A percentile compares a stretch with the other conserved stretches of the same genome.
These are phyloP conservation scores for Helicosporidium sp. DNA, from an alignment of 139 green algal species.

Conservation along the genomic window DNA sequence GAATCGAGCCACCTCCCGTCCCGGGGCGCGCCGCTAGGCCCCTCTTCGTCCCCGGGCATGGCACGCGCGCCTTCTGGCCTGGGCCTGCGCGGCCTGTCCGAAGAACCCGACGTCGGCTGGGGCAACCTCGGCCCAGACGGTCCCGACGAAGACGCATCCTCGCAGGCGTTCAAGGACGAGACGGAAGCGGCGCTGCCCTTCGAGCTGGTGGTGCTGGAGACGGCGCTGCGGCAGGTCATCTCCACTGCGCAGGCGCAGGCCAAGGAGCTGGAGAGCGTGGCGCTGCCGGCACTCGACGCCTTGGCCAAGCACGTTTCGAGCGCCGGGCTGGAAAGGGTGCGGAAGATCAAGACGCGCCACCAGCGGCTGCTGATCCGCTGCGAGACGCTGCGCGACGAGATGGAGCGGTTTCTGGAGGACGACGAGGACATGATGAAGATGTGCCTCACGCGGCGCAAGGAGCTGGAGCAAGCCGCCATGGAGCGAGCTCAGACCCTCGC, in stretches of 20 bases:
- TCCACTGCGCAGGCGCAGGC: slow-evolving; percentile 17
- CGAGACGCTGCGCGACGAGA: slow-evolving; percentile 35
- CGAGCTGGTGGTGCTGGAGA: slow-evolving; percentile 50
- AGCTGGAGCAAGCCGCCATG: slow-evolving; percentile 13
- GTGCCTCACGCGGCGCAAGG: slow-evolving; percentile 41
- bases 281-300: slow-evolving; percentile 47
- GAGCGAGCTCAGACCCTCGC: slow-evolving; percentile 4
- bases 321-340: slow-evolving; percentile 49
- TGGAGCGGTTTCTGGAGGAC: slow-evolving; percentile 57
- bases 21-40: no score
- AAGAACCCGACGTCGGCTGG: no score
- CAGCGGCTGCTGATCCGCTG: slow-evolving; percentile 39
- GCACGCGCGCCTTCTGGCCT: no score
- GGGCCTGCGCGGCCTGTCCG: no score
- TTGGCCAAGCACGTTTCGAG: slow-evolving; percentile 25
- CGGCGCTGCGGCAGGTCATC: slow-evolving; percentile 35
- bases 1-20: no score
- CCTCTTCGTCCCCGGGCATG: no score
- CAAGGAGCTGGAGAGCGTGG: slow-evolving; percentile 43
- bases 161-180: not conserved
- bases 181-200: slow-evolving; percentile 50
- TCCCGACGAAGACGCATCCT: slow-evolving; percentile 1
- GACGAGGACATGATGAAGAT: slow-evolving; percentile 69
- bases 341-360: slow-evolving; percentile 62
- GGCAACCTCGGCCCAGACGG: no score